Conservation (phyloP, 1,284 basidiomycete genomes). For the Coriolopsis trogii region DNA sequence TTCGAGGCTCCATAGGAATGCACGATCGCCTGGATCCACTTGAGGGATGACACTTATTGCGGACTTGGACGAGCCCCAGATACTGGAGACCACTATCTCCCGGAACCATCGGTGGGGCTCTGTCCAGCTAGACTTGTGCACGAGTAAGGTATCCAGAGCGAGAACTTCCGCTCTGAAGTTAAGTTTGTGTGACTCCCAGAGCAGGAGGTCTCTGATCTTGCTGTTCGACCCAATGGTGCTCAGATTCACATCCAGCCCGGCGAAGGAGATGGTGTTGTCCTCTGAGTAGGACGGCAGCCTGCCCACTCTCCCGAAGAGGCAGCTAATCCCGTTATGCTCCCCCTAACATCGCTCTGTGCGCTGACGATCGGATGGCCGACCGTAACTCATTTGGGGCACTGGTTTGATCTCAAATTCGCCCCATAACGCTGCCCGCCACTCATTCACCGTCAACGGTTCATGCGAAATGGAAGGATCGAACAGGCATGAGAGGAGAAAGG, state of each 20-base stretch:
- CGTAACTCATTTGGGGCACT: neutral
- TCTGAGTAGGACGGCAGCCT: neutral
- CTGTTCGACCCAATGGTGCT: neutral
- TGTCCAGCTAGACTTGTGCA: neutral
- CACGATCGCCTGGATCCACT: neutral
- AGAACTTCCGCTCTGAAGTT: conserved; percentile 7
- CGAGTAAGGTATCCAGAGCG: neutral
- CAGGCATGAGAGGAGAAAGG: neutral
- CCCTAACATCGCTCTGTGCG: neutral
- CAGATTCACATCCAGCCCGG: neutral
- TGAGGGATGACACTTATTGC: neutral
- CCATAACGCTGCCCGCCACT: conserved; percentile 2
- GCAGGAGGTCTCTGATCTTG: neutral
- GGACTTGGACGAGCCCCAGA: neutral
- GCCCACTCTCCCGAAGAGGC: neutral
- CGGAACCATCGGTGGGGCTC: neutral
- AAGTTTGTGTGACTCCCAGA: conserved; percentile 8
- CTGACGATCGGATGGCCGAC: neutral
- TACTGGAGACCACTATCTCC: neutral
- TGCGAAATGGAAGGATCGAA: neutral
- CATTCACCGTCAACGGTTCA: neutral
- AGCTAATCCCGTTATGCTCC: neutral
- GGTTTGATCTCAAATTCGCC: neutral
- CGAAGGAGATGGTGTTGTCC: neutral
- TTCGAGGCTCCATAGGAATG: neutral